phyloP scores from a whole-genome alignment of 306 rosid species.

The Comarum palustre region DNA sequence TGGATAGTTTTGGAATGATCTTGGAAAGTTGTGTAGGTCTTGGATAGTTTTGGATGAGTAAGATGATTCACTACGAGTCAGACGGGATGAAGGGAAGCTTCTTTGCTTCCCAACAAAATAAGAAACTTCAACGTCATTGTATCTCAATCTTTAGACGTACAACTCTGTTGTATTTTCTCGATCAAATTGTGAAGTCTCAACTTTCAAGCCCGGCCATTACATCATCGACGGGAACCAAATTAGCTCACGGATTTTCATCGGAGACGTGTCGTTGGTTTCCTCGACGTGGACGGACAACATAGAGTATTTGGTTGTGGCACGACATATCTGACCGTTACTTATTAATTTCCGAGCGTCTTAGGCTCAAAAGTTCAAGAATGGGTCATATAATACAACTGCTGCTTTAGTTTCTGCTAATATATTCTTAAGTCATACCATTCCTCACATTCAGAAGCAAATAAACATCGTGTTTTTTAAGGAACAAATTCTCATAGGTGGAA shows the following conservation, averaged over 20 bases:
- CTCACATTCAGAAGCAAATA: neutral
- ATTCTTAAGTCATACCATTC: neutral
- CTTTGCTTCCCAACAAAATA: neutral
- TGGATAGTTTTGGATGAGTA: too few relatives aligned
- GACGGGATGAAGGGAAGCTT: neutral
- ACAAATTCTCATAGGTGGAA: too few relatives aligned
- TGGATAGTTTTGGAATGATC: too few relatives aligned
- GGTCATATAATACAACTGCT: neutral
- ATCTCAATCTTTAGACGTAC: neutral
- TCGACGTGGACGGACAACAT: neutral
- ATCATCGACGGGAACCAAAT: neutral
- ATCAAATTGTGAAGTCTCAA: neutral
- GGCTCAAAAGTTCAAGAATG: neutral
- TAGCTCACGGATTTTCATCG: neutral
- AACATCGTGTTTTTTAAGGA: too few relatives aligned
- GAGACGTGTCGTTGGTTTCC: neutral
- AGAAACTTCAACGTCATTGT: neutral
- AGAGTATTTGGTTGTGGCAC: neutral
- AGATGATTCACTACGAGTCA: neutral
- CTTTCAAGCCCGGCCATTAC: neutral
- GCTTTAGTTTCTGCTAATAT: neutral
- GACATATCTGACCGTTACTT: neutral
- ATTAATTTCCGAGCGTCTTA: neutral
- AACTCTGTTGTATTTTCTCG: neutral
- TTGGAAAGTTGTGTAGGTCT: too few relatives aligned